phyloP scores from a whole-genome alignment of 2,329 filamentous ascomycete species.

The Pseudomassariella vexata region DNA sequence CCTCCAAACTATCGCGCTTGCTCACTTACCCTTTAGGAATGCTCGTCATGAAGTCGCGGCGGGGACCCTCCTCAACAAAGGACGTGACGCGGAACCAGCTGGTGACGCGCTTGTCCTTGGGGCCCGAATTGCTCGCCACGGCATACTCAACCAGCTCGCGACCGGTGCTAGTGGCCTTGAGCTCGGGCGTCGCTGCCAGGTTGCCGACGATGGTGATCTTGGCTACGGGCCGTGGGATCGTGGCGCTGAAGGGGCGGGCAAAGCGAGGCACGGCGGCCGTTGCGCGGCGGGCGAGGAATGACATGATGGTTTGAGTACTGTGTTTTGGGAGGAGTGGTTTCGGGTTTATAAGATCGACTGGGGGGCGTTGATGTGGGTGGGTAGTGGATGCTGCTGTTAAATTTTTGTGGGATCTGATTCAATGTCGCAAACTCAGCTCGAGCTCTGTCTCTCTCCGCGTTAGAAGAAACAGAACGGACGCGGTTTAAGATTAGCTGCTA shows the following conservation, averaged over 20 bases:
- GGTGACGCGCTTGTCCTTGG: conserved; percentile 64
- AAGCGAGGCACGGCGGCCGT: conserved; percentile 37
- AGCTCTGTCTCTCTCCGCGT: no score
- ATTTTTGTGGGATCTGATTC: no score
- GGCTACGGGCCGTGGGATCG: conserved; percentile 59
- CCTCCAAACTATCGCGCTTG: background rate
- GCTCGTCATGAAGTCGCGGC: conserved; percentile 65
- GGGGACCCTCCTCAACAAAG: conserved; percentile 63
- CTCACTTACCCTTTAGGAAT: conserved; percentile 77
- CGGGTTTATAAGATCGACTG: background rate
- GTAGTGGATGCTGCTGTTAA: no score
- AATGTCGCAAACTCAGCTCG: no score
- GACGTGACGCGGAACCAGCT: conserved; percentile 80
- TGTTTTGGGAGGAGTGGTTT: background rate
- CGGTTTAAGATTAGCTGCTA: no score
- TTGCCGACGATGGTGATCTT: conserved; percentile 84
- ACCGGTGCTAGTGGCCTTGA: conserved; percentile 63
- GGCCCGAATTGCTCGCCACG: conserved; percentile 64
- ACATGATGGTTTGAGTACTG: background rate
- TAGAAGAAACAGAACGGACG: no score
- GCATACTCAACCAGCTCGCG: conserved; percentile 72
- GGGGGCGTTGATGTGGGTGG: background rate
- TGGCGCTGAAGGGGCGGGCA: conserved; percentile 71
- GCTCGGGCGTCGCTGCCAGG: conserved; percentile 73
- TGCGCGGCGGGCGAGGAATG: conserved; percentile 46